Evolutionary conservation across 2,329 filamentous ascomycete species (phyloP), one percentile per base, ranked within the genome.

Genomic region (Neofusicoccum sp.): DNA sequence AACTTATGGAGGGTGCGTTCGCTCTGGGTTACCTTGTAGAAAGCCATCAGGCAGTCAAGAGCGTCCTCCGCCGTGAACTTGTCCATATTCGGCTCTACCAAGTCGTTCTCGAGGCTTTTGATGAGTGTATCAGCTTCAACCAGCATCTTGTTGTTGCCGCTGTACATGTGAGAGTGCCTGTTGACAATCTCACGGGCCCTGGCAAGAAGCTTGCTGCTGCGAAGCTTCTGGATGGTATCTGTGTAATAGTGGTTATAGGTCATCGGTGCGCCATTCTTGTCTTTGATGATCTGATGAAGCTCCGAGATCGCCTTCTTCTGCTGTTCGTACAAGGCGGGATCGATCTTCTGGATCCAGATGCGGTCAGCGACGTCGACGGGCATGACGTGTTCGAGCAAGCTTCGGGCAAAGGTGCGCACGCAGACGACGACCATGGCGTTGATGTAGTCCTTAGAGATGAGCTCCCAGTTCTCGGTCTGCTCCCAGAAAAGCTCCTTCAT

Each of bases 401-500:
- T 65, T 1, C 66, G 34, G 2, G 80, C 64, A 41, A 80, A 78
- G 1, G 4, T 3, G 4, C 64, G 59, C 31, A 68, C 66, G 47
- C 73, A 73, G 1, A 66, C 64, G 1, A 63, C 48, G 34, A 73
- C 69, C 31, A 82, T 69, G 0, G 61, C 69, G 3, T 70, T 63
- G 41, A 80, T 70, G 61, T 80, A 77, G 0, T 62, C 36, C 2
- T 36, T 54, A 2, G 71, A 74, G 3, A 81, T 75, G 0, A 61
- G 30, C 45, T 78, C 69, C 87, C 85, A 89, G 0, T 79, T 80
- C 6, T 65, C 60, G 0, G 80, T 85, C 61, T 89, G 85, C 48
- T 87, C 80, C 28, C 73, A 73, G 67, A 89, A 89, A 0, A 90
- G 69, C 28, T 87, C 81, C 0, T 76, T 74, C 0, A 89, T 78